Evolutionary conservation across 2,329 filamentous ascomycete genomes (phyloP), one percentile per base, ranked within the genome.

Genomic region (Beauveria asiatica): DNA sequence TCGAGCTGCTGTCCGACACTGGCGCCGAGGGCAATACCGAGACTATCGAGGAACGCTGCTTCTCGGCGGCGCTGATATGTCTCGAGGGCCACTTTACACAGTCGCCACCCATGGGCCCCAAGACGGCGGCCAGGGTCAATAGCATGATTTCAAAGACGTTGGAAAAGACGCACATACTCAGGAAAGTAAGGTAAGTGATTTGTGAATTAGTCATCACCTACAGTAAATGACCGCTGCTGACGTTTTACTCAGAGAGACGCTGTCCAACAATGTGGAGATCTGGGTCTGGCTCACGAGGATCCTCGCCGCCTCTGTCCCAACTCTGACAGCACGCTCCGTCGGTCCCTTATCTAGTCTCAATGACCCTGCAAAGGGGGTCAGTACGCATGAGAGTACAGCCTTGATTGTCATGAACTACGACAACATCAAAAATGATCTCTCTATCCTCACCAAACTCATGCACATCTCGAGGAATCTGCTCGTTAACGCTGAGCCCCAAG

Each of bases 201-300:
- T 0, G 7, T 56, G 3, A 27, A 23, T 46, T 0, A 4, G 13
- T 17, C 17, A 10, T 11, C 11, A 23, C 3, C 1, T 9, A 3
- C 39, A 7, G 9, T 1, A 8, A 5, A 16, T 7, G 8, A 5
- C 11, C 21, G 11, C 7, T 16, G 25, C 37, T 58, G 23, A 58
- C 46, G 16, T 21, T 8, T 37, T 13, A n/a, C 46, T 11, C n/a
- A 85, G 83, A 64, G 84, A 86, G 68, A 76, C 78, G 3, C 72
- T 87, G 44, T 83, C 83, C 5, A 79, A 79, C 62, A 87, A 87
- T 64, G 80, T 87, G 30, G 80, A 81, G 63, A 82, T 87, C 60
- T 87, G 84, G 84, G 81, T 86, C 65, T 85, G 83, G 75, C 74
- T 87, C 61, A 82, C 82, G 30, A 79, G 80, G 61, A 83, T 85